Conservation (phyloP, 148 eudicot genomes). For the Spergularia bocconei region DNA sequence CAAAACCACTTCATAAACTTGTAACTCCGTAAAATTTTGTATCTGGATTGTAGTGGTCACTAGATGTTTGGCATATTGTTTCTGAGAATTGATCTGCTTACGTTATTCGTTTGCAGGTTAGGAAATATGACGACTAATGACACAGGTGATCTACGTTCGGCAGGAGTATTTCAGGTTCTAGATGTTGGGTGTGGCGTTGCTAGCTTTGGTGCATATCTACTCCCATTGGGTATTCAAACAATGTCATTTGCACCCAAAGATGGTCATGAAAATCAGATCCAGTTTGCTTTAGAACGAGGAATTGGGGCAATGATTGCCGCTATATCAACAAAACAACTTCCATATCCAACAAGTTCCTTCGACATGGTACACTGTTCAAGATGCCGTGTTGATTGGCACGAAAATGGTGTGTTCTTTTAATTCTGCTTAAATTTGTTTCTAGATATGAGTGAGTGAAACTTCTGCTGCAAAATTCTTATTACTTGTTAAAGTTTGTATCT, state of each 20-base stretch:
- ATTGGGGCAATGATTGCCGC: slow-evolving; percentile 92
- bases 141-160: slow-evolving; percentile 72
- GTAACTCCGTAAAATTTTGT: not conserved
- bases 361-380: slow-evolving; percentile 98
- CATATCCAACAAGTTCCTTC: slow-evolving; percentile 83
- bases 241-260: slow-evolving; percentile 99
- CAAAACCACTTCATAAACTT: not conserved
- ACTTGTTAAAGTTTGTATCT: too few species aligned
- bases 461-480: not conserved
- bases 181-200: slow-evolving; percentile 99
- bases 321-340: slow-evolving; percentile 84
- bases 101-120: slow-evolving; percentile 52
- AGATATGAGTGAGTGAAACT: not conserved
- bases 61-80: not conserved
- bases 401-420: slow-evolving; percentile 54
- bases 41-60: not conserved
- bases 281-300: slow-evolving; percentile 93
- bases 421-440: not conserved
- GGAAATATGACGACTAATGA: slow-evolving; percentile 90
- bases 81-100: slow-evolving; percentile 25
- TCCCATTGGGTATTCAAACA: slow-evolving; percentile 70
- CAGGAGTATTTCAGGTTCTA: slow-evolving; percentile 84
- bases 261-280: slow-evolving; percentile 95
- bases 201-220: slow-evolving; percentile 88
- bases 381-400: slow-evolving; percentile 96